phyloP scores from a whole-genome alignment of 2,329 filamentous ascomycete genomes.

The Fusarium sp. region DNA sequence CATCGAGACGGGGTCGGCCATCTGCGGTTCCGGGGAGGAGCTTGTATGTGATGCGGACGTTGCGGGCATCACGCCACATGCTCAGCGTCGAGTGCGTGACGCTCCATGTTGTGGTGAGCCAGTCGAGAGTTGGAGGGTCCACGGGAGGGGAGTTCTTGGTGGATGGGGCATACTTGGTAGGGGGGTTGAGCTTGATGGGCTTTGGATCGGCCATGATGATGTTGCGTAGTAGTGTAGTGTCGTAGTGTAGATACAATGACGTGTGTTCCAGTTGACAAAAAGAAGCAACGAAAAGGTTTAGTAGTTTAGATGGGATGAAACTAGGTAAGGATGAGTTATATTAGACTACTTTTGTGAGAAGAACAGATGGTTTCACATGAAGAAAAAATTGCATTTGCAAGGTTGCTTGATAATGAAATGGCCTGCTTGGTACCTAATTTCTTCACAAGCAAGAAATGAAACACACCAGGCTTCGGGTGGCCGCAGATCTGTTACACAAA shows the following conservation, averaged over 20 bases:
- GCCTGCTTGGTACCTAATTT: conserved; percentile 20
- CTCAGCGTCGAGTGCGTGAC: conserved; percentile 79
- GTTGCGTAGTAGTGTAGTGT: not conserved
- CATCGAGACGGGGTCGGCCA: conserved; percentile 66
- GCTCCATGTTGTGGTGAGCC: conserved; percentile 74
- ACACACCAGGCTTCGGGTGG: conserved; percentile 25
- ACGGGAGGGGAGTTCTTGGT: conserved; percentile 43
- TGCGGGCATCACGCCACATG: conserved; percentile 84
- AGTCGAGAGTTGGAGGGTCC: conserved; percentile 60
- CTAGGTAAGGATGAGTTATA: not conserved
- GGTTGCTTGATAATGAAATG: not conserved
- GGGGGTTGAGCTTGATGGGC: conserved; percentile 46
- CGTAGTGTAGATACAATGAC: not conserved
- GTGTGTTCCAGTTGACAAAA: not conserved
- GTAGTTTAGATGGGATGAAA: not conserved
- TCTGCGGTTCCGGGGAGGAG: conserved; percentile 55
- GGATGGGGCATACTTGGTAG: conserved; percentile 59
- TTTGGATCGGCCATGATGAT: conserved; percentile 28
- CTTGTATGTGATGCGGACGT: conserved; percentile 82
- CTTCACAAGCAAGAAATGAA: conserved; percentile 23
- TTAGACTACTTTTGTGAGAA: not conserved
- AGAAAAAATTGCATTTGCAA: not conserved
- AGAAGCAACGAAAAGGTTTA: not conserved
- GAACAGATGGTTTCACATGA: conserved; percentile 2
- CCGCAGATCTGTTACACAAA: conserved; percentile 11